Evolutionary conservation across 2,329 filamentous ascomycete genomes (phyloP), one percentile per base, ranked within the genome.

Genomic region (Sporothrix dimorphospora): DNA sequence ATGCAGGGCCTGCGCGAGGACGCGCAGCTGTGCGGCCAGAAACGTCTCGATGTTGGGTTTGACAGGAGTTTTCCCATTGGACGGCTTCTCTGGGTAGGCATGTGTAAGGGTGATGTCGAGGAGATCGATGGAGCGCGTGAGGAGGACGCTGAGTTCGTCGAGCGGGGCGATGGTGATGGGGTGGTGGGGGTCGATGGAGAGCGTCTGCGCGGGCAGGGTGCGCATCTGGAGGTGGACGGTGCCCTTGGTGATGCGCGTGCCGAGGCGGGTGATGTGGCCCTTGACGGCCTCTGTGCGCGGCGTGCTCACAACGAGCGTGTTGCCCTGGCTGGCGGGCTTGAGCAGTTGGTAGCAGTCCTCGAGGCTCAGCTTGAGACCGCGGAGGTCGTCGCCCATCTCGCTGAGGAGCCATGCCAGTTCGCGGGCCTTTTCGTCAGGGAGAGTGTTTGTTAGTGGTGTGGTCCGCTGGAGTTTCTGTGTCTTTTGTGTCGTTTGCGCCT

Each of bases 271-370:
- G 73, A 98, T 89, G 77, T 94, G 93, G 21, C 96, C 96, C 81
- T 99, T 99, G 74, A 98, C 90, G 76, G 88, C 90, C 83, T 99
- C 96, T 71, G 93, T 95, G 71, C 94, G 89, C 71, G 92, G 88
- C 16, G 94, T 97, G 74, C 92, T 96, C 76, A 99, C 87, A 40
- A 96, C 94, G 38, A 99, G 88, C 0, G 95, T 99, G 77, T 91
- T 94, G 9, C 94, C 94, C 0, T 91, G 90, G 78, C 97, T 94
- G 75, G 91, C 87, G 1, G 95, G 94, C 8, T 94, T 92, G 40
- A 99, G 89, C 30, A 98, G 87, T 21, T 91, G 90, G 76, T 94
- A 93, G 82, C 94, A 98, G 82, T 98, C 94, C 79, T 96, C 90
- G 3, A 98, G 88, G 73, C 94, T 93, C 76, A 85, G 82, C 77